Percentiles rank a stretch among this genome's conserved stretches.
These are phyloP conservation scores for Flaveria robusta DNA, from an alignment of 129 eudicot genomes.

Conservation along the genomic window DNA sequence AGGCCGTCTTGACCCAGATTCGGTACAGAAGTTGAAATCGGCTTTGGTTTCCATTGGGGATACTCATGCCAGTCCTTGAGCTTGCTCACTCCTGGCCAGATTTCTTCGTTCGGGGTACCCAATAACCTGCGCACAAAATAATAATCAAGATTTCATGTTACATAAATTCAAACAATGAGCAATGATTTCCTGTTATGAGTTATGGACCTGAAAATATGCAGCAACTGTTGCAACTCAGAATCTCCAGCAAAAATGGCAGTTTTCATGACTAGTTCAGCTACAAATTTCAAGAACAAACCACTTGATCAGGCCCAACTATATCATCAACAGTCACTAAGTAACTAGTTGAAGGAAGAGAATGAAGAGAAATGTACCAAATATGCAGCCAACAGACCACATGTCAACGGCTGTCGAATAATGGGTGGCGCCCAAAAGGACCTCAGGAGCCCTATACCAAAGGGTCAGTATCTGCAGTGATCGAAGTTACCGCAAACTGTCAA, in stretches of 20 bases:
- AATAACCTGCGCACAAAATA: conserved; percentile 49
- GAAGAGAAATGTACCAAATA: conserved; percentile 61
- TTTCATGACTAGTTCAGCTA: conserved; percentile 79
- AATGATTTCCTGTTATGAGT: neutral
- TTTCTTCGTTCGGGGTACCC: conserved; percentile 91
- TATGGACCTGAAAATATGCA: conserved; percentile 86
- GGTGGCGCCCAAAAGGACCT: conserved; percentile 90
- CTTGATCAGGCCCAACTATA: neutral
- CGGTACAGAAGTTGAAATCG: conserved; percentile 57
- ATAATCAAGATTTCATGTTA: conserved; percentile 12
- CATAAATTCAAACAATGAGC: conserved; percentile 10
- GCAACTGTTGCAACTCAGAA: conserved; percentile 92
- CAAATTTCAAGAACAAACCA: conserved; percentile 16
- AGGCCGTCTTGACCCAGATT: conserved; percentile 64
- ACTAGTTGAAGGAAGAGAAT: neutral
- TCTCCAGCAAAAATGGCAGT: conserved; percentile 87
- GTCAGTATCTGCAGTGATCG: conserved; percentile 66
- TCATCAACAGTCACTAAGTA: neutral
- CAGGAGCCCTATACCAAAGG: conserved; percentile 97
- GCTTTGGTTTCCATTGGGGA: conserved; percentile 86
- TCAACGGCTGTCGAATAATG: conserved; percentile 92
- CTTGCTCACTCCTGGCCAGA: conserved; percentile 92
- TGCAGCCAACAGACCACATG: conserved; percentile 99
- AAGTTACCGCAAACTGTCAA: neutral
- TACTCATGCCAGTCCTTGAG: conserved; percentile 88